A percentile compares a stretch with the other conserved stretches of the same genome.
Conservation (phyloP, 1,284 basidiomycete genomes). For the Moesziomyces sp. region DNA sequence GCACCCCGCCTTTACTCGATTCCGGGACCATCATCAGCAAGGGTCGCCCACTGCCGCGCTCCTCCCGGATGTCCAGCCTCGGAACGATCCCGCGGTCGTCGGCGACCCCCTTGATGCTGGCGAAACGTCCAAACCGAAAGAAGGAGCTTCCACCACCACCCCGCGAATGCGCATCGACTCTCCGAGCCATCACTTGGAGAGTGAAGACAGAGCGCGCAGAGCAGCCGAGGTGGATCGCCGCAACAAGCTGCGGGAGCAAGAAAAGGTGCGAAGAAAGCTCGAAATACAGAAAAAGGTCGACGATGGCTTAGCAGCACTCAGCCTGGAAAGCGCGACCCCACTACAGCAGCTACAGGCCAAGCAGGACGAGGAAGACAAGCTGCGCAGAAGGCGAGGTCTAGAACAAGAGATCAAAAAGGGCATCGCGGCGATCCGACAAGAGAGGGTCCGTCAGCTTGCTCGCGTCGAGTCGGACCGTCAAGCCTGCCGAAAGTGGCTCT, state of each 20-base stretch:
- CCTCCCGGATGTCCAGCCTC: not conserved
- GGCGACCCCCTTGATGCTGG: not conserved
- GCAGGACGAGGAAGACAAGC: conserved; percentile 24
- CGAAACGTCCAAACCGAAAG: not conserved
- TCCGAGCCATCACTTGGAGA: not conserved
- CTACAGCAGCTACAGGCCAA: conserved; percentile 33
- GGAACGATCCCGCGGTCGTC: not conserved
- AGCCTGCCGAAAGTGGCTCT: conserved; percentile 29
- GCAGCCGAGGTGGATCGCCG: conserved; percentile 31
- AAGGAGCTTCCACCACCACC: no score
- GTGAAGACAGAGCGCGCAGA: conserved; percentile 15
- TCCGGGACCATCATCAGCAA: not conserved
- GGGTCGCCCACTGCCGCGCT: not conserved
- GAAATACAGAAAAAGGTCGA: conserved; percentile 28
- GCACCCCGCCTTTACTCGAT: conserved; percentile 6
- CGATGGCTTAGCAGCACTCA: conserved; percentile 21
- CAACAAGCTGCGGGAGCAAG: conserved; percentile 23
- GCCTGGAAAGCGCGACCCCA: conserved; percentile 15
- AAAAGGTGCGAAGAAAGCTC: conserved; percentile 16
- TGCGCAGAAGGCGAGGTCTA: conserved; percentile 12
- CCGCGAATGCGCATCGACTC: not conserved
- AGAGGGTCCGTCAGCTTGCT: conserved; percentile 19
- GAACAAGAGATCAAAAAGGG: conserved; percentile 25
- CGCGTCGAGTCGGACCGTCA: conserved; percentile 13
- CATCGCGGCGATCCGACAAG: conserved; percentile 22